Evolutionary conservation across 2,329 filamentous ascomycete genomes (phyloP).

Genomic region (Lecanoromycetidae sp.): DNA sequence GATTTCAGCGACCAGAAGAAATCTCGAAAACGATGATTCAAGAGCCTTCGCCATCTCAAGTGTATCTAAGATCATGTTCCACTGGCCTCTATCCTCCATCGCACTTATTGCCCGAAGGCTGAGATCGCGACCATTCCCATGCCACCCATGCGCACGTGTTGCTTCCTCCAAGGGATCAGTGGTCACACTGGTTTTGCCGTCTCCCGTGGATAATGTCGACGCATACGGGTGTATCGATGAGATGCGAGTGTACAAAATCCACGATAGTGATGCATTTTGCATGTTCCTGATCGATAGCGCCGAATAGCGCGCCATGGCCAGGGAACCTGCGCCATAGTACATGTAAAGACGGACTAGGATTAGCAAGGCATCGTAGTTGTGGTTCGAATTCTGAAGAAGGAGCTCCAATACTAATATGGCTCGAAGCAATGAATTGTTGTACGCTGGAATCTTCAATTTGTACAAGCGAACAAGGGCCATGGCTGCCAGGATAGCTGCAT

Average conservation of each 20-base stretch:
- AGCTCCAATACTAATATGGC: conserved; percentile 29
- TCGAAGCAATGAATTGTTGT: conserved; percentile 26
- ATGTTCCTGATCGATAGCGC: conserved; percentile 38
- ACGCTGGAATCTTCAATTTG: conserved; percentile 9
- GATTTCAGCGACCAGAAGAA: conserved; percentile 1
- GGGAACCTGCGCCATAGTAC: conserved; percentile 33
- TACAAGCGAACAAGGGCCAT: conserved; percentile 30
- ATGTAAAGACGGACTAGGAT: conserved; percentile 34
- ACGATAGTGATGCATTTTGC: conserved; percentile 37
- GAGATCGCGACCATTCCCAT: background rate
- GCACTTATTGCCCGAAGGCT: background rate
- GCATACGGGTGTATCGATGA: conserved; percentile 35
- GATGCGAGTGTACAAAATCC: conserved; percentile 36
- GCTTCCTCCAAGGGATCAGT: conserved; percentile 25
- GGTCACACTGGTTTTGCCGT: background rate
- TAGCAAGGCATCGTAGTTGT: conserved; percentile 35
- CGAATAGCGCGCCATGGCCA: conserved; percentile 34
- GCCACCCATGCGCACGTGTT: conserved; percentile 12
- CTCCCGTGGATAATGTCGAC: conserved; percentile 15
- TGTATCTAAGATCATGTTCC: conserved; percentile 7
- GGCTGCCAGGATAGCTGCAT: conserved; percentile 32
- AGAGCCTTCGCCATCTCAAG: background rate
- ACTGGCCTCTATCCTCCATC: conserved; percentile 11
- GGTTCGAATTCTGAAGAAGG: conserved; percentile 31
- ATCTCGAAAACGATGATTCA: background rate